phyloP scores from a whole-genome alignment of 208 protist genomes.

The Leishmania gerbilli region DNA sequence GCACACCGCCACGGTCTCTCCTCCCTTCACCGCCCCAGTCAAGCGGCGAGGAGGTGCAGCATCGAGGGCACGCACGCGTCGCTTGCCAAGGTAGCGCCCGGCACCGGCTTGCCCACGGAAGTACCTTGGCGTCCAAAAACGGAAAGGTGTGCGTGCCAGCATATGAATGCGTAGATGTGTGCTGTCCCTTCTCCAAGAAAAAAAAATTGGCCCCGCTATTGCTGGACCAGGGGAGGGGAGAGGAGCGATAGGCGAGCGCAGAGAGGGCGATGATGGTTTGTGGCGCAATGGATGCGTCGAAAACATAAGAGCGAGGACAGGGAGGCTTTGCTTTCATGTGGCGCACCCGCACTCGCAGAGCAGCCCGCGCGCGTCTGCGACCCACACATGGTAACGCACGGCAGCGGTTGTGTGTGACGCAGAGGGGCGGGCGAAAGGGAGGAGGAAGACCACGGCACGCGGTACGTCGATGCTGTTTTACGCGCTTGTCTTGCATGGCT shows the following conservation, averaged over 20 bases:
- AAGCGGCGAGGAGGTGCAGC: neutral
- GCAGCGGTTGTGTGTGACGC: neutral
- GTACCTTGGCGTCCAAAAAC: constrained; percentile 55
- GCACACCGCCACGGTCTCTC: neutral
- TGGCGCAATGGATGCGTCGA: neutral
- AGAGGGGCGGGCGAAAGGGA: neutral
- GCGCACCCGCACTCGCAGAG: neutral
- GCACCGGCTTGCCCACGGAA: constrained; percentile 22
- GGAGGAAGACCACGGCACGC: neutral
- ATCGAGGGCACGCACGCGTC: constrained; percentile 2
- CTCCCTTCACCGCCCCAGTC: neutral
- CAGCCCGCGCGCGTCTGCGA: neutral
- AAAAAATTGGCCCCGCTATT: neutral
- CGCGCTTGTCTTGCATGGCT: neutral
- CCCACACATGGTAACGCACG: neutral
- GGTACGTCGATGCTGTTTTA: neutral
- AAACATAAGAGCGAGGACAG: too few relatives aligned
- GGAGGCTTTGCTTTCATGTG: neutral
- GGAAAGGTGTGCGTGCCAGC: constrained; percentile 30
- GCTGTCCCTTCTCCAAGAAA: neutral
- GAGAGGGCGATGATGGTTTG: neutral
- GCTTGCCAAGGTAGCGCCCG: neutral
- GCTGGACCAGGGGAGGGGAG: neutral
- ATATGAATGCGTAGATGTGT: constrained; percentile 17
- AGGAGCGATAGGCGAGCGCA: neutral